Percentiles rank a stretch among this genome's conserved stretches.
Conservation (phyloP, 73 alveolate species). For the Symbiodinium natans region DNA sequence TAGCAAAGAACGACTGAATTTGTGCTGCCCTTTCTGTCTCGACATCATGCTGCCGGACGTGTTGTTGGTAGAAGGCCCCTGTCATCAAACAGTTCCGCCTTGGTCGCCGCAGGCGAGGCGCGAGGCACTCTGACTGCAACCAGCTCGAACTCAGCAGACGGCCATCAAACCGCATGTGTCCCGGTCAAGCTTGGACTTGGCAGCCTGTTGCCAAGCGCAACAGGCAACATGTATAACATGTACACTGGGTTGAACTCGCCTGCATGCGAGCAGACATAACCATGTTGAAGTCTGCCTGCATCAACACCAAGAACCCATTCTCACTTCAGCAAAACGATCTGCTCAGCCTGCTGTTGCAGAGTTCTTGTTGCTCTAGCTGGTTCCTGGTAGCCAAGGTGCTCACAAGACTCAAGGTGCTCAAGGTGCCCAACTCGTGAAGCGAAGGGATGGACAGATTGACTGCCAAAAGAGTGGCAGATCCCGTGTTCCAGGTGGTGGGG, state of each 20-base stretch:
- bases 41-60: background rate
- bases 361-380: background rate
- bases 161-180: background rate
- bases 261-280: background rate
- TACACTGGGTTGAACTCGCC: background rate
- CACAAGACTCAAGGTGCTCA: too few relatives aligned
- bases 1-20: too few relatives aligned
- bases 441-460: too few relatives aligned
- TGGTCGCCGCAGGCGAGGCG: background rate
- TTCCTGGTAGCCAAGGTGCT: too few relatives aligned
- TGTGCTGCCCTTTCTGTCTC: too few relatives aligned
- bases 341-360: background rate
- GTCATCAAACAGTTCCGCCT: background rate
- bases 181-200: background rate
- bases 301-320: too few relatives aligned
- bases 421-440: too few relatives aligned
- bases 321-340: too few relatives aligned
- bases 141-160: background rate
- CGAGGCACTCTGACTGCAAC: background rate
- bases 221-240: background rate
- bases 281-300: background rate
- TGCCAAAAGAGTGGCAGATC: too few relatives aligned
- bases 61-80: background rate
- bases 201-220: too few relatives aligned
- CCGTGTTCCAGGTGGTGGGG: too few relatives aligned